Evolutionary conservation across 2,329 filamentous ascomycete genomes (phyloP).

Genomic region (Thelonectria olida): DNA sequence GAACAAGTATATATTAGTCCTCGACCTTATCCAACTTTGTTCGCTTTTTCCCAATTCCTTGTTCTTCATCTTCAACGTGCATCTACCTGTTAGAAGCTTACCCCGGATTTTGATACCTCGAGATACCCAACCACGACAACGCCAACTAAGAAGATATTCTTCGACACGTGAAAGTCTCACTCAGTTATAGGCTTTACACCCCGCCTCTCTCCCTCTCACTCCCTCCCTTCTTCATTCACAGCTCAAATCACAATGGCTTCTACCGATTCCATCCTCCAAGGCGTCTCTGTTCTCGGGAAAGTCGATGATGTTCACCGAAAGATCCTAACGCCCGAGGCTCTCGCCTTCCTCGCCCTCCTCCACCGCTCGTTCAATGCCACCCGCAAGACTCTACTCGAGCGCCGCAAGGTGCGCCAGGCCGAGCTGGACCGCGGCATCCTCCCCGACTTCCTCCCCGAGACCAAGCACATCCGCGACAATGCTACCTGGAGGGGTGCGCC

Average conservation of each 20-base stretch:
- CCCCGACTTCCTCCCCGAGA: constrained; percentile 95
- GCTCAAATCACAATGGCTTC: constrained; percentile 64
- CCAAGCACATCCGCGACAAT: constrained; percentile 93
- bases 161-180: constrained; percentile 47
- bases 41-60: background rate
- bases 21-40: background rate
- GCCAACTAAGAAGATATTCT: constrained; percentile 3
- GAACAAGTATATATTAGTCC: constrained; percentile 14
- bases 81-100: background rate
- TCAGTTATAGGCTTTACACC: constrained; percentile 25
- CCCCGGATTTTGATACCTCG: background rate
- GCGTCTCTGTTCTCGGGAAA: constrained; percentile 84
- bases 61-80: constrained; percentile 1
- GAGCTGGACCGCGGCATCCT: constrained; percentile 91
- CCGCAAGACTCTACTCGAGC: constrained; percentile 88
- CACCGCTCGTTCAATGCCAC: constrained; percentile 94
- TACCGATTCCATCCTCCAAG: constrained; percentile 82
- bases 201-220: constrained; percentile 9
- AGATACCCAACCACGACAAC: background rate
- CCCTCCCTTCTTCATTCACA: constrained; percentile 13
- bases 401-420: constrained; percentile 85
- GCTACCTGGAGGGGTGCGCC: constrained; percentile 91
- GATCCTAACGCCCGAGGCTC: constrained; percentile 90
- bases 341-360: constrained; percentile 91
- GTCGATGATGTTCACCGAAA: constrained; percentile 84